These are phyloP conservation scores for Clavulina sp. DNA, from an alignment of 768 basidiomycete genomes.

Conservation along the genomic window DNA sequence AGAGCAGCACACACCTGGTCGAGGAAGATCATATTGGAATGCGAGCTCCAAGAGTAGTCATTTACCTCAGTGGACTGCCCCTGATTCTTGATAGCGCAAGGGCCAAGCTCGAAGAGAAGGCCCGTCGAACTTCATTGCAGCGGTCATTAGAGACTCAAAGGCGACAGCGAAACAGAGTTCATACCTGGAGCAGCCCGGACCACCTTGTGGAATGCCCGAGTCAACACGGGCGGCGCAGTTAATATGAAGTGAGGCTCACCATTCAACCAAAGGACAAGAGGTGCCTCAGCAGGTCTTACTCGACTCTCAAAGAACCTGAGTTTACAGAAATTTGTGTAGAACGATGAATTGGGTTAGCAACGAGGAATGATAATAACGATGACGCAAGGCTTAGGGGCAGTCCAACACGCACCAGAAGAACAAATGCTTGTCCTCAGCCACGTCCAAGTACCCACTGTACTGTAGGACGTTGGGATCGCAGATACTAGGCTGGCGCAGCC, in stretches of 20 bases:
- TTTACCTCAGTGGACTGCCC: conserved; percentile 59
- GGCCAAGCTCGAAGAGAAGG: conserved; percentile 82
- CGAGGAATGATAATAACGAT: neutral
- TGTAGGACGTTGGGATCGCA: conserved; percentile 71
- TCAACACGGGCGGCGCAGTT: neutral
- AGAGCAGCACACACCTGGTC: conserved; percentile 28
- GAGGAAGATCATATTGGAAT: conserved; percentile 57
- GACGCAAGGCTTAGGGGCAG: conserved; percentile 3
- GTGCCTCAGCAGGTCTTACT: conserved; percentile 51
- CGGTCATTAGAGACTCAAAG: conserved; percentile 31
- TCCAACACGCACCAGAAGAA: conserved; percentile 59
- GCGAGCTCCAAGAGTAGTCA: conserved; percentile 67
- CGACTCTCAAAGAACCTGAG: conserved; percentile 80
- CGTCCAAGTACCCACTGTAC: conserved; percentile 70
- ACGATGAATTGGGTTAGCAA: neutral
- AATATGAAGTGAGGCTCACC: conserved; percentile 35
- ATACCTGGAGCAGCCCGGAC: conserved; percentile 2
- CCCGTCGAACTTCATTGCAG: conserved; percentile 69
- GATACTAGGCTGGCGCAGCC: conserved; percentile 38
- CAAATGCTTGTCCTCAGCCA: conserved; percentile 59
- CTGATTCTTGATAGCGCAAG: conserved; percentile 53
- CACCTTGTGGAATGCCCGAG: neutral
- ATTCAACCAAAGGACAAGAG: conserved; percentile 82
- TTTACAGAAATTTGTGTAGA: neutral
- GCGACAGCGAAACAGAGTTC: no score